Conservation (phyloP, 1,139 yeast genomes). For the Blastobotrys serpentis region DNA sequence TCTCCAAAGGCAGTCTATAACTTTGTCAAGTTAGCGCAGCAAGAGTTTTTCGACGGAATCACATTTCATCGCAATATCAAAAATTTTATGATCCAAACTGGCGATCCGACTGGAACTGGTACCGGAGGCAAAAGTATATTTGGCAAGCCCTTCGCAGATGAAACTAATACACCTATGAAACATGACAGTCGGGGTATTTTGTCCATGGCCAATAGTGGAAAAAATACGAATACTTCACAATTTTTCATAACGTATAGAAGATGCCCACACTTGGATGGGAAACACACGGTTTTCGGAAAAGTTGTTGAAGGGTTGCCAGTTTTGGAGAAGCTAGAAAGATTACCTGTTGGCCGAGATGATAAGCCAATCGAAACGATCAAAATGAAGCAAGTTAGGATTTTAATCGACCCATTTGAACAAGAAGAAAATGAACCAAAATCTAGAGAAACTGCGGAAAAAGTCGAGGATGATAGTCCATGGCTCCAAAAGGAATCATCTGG, state of each 20-base stretch:
- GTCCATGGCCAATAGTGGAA: conserved; percentile 70
- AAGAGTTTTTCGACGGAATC: conserved; percentile 44
- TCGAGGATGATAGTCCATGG: conserved; percentile 33
- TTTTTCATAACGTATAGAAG: conserved; percentile 67
- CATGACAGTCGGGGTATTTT: conserved; percentile 80
- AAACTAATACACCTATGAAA: conserved; percentile 64
- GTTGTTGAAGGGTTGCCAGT: conserved; percentile 77
- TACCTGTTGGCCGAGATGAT: conserved; percentile 34
- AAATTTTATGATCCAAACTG: conserved; percentile 53
- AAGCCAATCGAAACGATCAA: conserved; percentile 39
- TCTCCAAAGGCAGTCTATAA: conserved; percentile 49
- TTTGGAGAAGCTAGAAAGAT: conserved; percentile 66
- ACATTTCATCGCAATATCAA: conserved; percentile 49
- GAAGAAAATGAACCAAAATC: conserved; percentile 35
- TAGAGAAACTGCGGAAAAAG: conserved; percentile 9
- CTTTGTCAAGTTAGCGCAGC: conserved; percentile 42
- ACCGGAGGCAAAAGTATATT: conserved; percentile 42
- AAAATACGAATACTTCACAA: conserved; percentile 62
- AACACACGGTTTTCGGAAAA: conserved; percentile 75
- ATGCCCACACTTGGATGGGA: conserved; percentile 69
- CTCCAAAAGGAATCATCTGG: conserved; percentile 18
- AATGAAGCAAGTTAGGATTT: conserved; percentile 61
- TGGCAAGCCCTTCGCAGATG: conserved; percentile 46
- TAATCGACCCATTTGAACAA: conserved; percentile 72
- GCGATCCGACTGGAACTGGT: conserved; percentile 52